Evolutionary conservation across 2,329 filamentous ascomycete species (phyloP).

Genomic region (Sporothrix phasma): DNA sequence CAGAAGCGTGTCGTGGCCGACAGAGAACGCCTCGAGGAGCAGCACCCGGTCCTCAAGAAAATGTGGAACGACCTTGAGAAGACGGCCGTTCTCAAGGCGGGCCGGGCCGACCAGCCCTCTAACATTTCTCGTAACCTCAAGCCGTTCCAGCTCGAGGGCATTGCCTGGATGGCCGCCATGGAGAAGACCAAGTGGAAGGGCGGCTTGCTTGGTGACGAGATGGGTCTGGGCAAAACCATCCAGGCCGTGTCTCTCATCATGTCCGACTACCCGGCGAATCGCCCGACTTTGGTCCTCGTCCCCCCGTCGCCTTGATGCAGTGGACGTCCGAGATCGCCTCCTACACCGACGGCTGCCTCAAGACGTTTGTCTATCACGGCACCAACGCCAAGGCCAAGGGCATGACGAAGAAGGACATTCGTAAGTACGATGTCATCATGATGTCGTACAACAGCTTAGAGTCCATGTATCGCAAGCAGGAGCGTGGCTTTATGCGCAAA

Average conservation of each 20-base stretch:
- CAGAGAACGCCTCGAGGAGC: constrained; percentile 57
- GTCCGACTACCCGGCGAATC: constrained; percentile 82
- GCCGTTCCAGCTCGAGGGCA: constrained; percentile 83
- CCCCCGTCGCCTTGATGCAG: constrained; percentile 94
- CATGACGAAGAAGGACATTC: constrained; percentile 63
- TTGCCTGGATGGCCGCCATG: constrained; percentile 91
- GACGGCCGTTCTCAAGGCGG: constrained; percentile 53
- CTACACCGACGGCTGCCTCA: constrained; percentile 79
- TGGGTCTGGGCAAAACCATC: constrained; percentile 98
- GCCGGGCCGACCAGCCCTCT: constrained; percentile 57
- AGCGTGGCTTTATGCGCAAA: constrained; percentile 77
- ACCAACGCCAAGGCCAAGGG: constrained; percentile 75
- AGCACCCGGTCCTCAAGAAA: constrained; percentile 67
- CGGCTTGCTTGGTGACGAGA: constrained; percentile 89
- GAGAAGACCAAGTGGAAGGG: constrained; percentile 79
- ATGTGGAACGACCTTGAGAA: constrained; percentile 77
- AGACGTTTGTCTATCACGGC: constrained; percentile 83
- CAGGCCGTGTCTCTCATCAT: constrained; percentile 96
- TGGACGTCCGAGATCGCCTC: constrained; percentile 76
- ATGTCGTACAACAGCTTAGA: constrained; percentile 93
- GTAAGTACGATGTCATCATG: constrained; percentile 85
- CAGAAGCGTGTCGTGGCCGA: constrained; percentile 32
- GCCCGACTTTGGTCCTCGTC: constrained; percentile 78
- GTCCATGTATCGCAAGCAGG: constrained; percentile 84
- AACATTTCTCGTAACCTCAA: constrained; percentile 79